Base-by-base conservation (phyloP, 768 basidiomycete species). In the Kwoniella heveanensis region DNA sequence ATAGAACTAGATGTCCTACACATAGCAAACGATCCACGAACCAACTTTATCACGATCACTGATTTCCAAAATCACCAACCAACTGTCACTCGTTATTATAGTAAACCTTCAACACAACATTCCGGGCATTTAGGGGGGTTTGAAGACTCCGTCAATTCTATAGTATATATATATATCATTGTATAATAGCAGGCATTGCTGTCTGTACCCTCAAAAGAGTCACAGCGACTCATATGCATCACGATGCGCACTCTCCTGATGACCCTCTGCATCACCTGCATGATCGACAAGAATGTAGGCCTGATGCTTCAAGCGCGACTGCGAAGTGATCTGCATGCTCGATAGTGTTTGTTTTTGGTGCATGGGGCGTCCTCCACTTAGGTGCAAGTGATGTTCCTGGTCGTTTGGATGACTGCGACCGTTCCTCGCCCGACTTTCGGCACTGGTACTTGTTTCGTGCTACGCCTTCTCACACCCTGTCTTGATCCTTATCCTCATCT, bases 1-100 rank as follows among this genome's bases (percentile, higher is more conserved):
- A 19, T 22, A 19, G 19, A 22, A 49, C 48, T 24, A 22, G 4
- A 26, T 22, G 22, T 47, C 32, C 54, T 17, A 44, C 53, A 46
- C 4, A 26, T 39, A 8, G 32, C 36, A 24, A 39, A 56, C 15
- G 46, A 48, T 22, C 15, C 21, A 54, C 54, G 39, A 62, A 39
- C 60, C 47, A 62, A 62, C 60, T 60, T 60, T 32, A 46, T 54
- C 50, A 54, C 53, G 53, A 61, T 54, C 53, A 47, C 60, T 60
- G 39, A 21, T 27, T 4, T 24, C n/a, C 19, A 19, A 46, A 25
- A 32, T 47, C 27, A 53, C 53, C 25, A 48, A 53, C 60, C 26
- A 32, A 32, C 54, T 62, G 60, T 62, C 52, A 54, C 39, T 54
- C 60, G 48, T 56, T 44, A 44, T 8, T 44, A 44, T 44, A 44